Evolutionary conservation across 495 filamentous ascomycete genomes (phyloP).

Genomic region (Cercophora newfieldiana): DNA sequence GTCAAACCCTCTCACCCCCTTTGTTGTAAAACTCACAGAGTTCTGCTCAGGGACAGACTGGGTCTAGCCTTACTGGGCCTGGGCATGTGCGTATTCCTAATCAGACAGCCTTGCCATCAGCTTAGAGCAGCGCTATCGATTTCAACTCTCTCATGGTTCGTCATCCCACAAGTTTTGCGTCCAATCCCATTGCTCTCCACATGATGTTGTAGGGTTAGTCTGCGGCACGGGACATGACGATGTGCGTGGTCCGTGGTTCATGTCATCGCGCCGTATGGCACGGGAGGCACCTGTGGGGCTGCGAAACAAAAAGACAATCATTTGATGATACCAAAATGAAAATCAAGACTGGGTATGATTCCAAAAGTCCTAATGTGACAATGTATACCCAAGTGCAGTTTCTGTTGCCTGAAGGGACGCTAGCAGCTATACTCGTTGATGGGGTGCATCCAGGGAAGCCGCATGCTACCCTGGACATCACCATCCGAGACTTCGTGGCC

Average conservation of each 20-base stretch:
- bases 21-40: too few species aligned
- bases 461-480: too few species aligned
- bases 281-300: background rate
- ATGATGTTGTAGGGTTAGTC: background rate
- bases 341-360: too few species aligned
- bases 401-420: too few species aligned
- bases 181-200: background rate
- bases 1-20: too few species aligned
- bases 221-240: background rate
- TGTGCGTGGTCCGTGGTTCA: background rate
- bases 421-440: too few species aligned
- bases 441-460: too few species aligned
- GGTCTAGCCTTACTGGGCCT: too few species aligned
- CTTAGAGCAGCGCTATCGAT: background rate
- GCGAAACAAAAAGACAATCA: background rate
- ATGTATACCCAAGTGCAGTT: too few species aligned
- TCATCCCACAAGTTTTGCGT: background rate
- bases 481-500: too few species aligned
- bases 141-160: background rate
- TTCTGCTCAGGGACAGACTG: too few species aligned
- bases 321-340: background rate
- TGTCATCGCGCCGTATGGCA: background rate
- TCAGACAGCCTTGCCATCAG: background rate
- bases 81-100: background rate
- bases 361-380: too few species aligned